phyloP scores from a whole-genome alignment of 306 rosid genomes.

The Leucaena leucocephala region DNA sequence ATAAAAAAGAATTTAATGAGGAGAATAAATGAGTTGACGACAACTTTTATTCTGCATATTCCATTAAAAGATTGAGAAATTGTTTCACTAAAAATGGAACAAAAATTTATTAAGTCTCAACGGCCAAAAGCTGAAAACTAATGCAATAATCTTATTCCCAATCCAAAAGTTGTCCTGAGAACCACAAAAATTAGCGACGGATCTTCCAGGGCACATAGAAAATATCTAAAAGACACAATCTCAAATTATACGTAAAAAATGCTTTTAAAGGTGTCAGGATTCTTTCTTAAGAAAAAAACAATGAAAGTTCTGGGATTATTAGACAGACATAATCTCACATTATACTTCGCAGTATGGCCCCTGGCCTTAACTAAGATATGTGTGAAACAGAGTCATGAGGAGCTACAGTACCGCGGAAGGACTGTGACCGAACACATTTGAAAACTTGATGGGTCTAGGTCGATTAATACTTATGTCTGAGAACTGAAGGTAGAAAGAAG shows the following conservation, averaged over 20 bases:
- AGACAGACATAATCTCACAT: not conserved
- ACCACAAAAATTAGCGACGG: not conserved
- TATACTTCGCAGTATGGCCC: constrained; percentile 3
- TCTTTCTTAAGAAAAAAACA: too few relatives aligned
- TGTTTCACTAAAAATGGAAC: constrained; percentile 1
- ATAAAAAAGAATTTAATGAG: not conserved
- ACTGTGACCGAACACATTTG: not conserved
- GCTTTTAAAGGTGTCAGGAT: not conserved
- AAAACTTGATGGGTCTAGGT: not conserved
- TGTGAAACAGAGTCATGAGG: not conserved
- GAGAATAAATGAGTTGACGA: not conserved
- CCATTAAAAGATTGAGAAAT: not conserved
- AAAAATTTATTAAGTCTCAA: not conserved
- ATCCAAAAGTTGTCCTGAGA: not conserved
- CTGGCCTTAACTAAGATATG: not conserved
- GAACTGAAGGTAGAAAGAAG: not conserved
- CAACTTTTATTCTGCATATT: not conserved
- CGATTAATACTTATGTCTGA: not conserved
- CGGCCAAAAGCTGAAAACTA: not conserved
- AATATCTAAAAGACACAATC: too few relatives aligned
- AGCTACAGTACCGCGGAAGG: not conserved
- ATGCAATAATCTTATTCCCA: not conserved
- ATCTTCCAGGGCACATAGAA: not conserved
- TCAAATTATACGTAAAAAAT: not conserved
- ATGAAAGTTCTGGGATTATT: not conserved